Evolutionary conservation across 768 basidiomycete genomes (phyloP).

Genomic region (Auricularia cornea): DNA sequence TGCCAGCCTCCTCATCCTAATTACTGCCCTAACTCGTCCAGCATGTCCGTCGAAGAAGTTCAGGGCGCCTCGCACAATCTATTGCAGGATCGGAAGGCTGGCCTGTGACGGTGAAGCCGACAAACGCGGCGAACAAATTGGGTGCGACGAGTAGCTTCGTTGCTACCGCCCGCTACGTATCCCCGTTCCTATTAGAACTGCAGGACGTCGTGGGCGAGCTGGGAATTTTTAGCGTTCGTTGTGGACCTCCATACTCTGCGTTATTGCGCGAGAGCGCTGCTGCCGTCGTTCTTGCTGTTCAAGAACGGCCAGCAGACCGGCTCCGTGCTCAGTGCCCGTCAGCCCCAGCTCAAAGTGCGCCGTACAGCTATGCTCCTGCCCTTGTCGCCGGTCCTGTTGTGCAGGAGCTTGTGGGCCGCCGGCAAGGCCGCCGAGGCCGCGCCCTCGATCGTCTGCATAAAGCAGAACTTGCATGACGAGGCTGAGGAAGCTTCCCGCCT

Average conservation of each 20-base stretch:
- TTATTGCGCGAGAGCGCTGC: conserved; percentile 12
- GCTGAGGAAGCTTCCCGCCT: no score
- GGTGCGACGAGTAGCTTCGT: conserved; percentile 35
- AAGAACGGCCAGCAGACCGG: conserved; percentile 27
- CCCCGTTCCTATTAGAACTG: neutral
- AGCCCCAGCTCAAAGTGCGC: neutral
- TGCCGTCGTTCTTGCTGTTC: conserved; percentile 37
- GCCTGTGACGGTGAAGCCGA: neutral
- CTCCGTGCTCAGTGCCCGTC: neutral
- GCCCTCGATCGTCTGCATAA: neutral
- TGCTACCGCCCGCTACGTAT: no score
- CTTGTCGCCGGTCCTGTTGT: neutral
- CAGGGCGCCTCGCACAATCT: conserved; percentile 22
- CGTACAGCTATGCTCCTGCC: neutral
- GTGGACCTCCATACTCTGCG: neutral
- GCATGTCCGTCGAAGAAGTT: neutral
- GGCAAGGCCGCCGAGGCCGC: neutral
- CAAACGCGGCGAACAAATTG: conserved; percentile 38
- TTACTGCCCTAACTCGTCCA: neutral
- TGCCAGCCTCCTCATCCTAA: no score
- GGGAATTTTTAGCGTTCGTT: conserved; percentile 52
- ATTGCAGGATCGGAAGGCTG: neutral
- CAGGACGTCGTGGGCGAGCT: conserved; percentile 35
- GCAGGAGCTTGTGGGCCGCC: neutral
- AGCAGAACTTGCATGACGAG: no score